These are phyloP conservation scores for Fusarium sp. DNA, from an alignment of 2,329 filamentous ascomycete species.

Conservation along the genomic window DNA sequence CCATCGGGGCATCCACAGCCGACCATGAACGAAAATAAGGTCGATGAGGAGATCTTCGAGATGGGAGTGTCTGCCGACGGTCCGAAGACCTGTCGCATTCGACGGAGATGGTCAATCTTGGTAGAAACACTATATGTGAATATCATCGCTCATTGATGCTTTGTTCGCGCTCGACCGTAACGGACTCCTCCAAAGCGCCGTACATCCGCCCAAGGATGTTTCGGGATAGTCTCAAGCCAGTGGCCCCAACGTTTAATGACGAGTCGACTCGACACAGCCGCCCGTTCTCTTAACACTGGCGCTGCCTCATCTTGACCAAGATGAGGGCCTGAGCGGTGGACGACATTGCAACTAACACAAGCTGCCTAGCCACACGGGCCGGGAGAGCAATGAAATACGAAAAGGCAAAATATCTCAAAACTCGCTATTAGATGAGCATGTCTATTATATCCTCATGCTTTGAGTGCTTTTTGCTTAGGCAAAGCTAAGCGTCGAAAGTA, in stretches of 20 bases:
- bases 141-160: neutral
- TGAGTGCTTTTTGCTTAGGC: neutral
- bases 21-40: constrained; percentile 5
- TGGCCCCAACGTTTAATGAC: neutral
- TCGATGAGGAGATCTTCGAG: constrained; percentile 15
- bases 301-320: neutral
- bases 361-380: neutral
- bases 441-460: neutral
- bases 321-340: neutral
- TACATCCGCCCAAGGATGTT: neutral
- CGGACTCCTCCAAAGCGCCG: neutral
- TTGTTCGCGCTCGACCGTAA: neutral
- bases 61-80: constrained; percentile 15
- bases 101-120: neutral
- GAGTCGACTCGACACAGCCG: neutral
- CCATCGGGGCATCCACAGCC: constrained; percentile 23
- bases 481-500: neutral
- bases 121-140: neutral
- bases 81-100: constrained; percentile 15
- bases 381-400: neutral
- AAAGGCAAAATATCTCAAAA: neutral
- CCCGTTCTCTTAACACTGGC: neutral
- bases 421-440: no score
- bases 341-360: neutral
- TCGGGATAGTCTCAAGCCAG: neutral